Conservation (phyloP, 768 basidiomycete species). For the Sistotremastrum niveocremeum region DNA sequence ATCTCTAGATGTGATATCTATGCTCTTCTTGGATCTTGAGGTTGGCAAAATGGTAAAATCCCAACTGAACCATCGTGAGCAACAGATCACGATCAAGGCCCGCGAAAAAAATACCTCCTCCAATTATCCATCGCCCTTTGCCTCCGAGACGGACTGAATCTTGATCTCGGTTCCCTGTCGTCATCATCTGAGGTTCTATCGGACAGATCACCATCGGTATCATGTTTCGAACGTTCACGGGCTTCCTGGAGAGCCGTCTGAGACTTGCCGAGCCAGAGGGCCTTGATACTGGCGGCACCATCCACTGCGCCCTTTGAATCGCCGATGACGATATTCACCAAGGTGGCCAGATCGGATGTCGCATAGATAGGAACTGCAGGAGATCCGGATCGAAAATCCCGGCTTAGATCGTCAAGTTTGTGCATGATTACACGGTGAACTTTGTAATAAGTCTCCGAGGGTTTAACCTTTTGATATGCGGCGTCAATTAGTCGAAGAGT, state of each 20-base stretch:
- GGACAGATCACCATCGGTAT: conserved; percentile 22
- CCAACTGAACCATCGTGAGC: too few relatives aligned
- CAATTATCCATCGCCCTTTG: too few relatives aligned
- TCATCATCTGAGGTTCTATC: conserved; percentile 20
- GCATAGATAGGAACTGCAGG: conserved; percentile 10
- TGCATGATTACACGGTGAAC: conserved; percentile 49
- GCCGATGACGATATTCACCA: conserved; percentile 32
- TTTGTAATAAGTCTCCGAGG: conserved; percentile 39
- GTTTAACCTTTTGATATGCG: conserved; percentile 34
- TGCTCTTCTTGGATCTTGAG: too few relatives aligned
- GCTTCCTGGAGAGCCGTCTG: conserved; percentile 11
- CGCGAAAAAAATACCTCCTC: too few relatives aligned
- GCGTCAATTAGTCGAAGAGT: conserved; percentile 33
- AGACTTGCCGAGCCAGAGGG: conserved; percentile 3
- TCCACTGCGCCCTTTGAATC: conserved; percentile 5
- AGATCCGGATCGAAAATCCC: conserved; percentile 19
- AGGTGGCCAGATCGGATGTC: conserved; percentile 37
- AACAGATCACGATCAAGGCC: too few relatives aligned
- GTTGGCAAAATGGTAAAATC: too few relatives aligned
- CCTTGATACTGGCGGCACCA: conserved; percentile 3
- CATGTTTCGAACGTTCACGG: conserved; percentile 15
- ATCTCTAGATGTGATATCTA: too few relatives aligned
- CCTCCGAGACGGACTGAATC: neutral
- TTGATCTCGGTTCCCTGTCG: conserved; percentile 16
- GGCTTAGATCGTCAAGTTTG: conserved; percentile 42